These are phyloP conservation scores for Pecoramyces ruminantium DNA, from an alignment of 192 early-diverging fungal genomes.

Conservation along the genomic window DNA sequence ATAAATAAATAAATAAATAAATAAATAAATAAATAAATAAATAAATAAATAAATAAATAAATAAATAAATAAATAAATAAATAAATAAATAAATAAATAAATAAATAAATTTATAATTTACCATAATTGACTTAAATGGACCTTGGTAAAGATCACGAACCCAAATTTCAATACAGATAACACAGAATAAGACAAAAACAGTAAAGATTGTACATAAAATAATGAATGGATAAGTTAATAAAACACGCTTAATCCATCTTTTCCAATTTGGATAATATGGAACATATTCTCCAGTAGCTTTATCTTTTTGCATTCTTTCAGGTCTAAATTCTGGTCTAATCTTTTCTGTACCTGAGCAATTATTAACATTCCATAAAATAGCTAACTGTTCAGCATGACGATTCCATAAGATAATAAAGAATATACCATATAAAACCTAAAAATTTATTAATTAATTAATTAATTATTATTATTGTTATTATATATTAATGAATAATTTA, in stretches of 20 bases:
- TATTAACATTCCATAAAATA: constrained; percentile 54
- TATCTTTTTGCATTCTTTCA: constrained; percentile 34
- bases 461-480: not conserved
- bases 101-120: not conserved
- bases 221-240: constrained; percentile 11
- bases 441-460: not conserved
- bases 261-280: constrained; percentile 57
- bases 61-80: not conserved
- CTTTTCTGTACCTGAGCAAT: constrained; percentile 35
- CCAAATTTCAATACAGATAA: not conserved
- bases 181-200: constrained; percentile 48
- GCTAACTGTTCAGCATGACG: constrained; percentile 55
- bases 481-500: too few relatives aligned
- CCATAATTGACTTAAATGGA: not conserved
- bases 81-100: not conserved
- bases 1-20: not conserved
- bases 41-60: not conserved
- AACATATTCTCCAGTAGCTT: constrained; percentile 51
- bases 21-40: not conserved
- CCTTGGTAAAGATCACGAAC: not conserved
- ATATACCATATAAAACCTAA: constrained; percentile 15
- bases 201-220: constrained; percentile 25
- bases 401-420: constrained; percentile 70
- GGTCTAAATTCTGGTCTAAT: constrained; percentile 53
- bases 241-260: constrained; percentile 24